Percentiles rank a stretch among this genome's conserved stretches.
Conservation (phyloP, 2,329 filamentous ascomycete genomes). For the Alternaria tenuissima region DNA sequence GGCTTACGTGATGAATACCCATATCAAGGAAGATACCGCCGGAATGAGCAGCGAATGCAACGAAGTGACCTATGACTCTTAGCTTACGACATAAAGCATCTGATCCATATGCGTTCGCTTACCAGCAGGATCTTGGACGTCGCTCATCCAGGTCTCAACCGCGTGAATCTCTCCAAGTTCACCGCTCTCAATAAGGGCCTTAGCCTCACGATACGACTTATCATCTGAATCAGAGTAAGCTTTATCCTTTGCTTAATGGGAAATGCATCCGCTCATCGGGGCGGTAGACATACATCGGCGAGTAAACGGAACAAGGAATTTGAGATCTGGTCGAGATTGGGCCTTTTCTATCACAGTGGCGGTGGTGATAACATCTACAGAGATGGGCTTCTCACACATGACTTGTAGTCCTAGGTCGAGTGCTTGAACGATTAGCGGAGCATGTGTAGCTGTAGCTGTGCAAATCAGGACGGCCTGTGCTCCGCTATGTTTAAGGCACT, state of each 20-base stretch:
- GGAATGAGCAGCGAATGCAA: neutral
- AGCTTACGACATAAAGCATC: neutral
- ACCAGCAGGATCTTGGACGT: slow-evolving; percentile 9
- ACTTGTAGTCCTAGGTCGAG: slow-evolving; percentile 12
- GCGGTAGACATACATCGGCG: neutral
- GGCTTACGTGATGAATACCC: neutral
- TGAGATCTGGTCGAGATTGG: slow-evolving; percentile 6
- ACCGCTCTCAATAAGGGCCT: slow-evolving; percentile 5
- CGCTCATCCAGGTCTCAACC: slow-evolving; percentile 8
- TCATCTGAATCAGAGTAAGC: slow-evolving; percentile 1
- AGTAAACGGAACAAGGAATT: slow-evolving; percentile 8
- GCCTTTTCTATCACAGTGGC: slow-evolving; percentile 6
- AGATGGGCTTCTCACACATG: slow-evolving; percentile 18
- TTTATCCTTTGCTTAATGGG: neutral
- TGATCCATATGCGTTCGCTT: neutral
- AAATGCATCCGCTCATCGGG: neutral
- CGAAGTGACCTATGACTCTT: neutral
- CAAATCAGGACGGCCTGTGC: too few relatives aligned
- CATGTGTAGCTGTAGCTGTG: too few relatives aligned
- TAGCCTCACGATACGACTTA: slow-evolving; percentile 6
- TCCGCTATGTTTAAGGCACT: too few relatives aligned
- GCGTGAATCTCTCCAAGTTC: slow-evolving; percentile 11
- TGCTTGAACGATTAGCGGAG: neutral
- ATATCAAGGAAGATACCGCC: neutral
- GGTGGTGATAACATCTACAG: slow-evolving; percentile 11